A percentile compares a stretch with the other conserved stretches of the same genome.
Conservation (phyloP, 345 rosid species). For the Gossypium raimondii region DNA sequence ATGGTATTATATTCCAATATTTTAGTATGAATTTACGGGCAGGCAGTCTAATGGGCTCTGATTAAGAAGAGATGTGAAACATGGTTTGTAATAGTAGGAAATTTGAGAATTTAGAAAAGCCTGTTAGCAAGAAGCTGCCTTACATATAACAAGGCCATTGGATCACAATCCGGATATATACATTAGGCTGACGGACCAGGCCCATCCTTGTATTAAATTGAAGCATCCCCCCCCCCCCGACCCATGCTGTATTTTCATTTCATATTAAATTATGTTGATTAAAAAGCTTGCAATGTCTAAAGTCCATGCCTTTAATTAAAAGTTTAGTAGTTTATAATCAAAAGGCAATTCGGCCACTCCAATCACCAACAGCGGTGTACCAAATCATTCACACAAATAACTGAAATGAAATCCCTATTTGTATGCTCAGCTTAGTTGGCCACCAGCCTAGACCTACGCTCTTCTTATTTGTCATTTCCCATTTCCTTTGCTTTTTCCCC, state of each 20-base stretch:
- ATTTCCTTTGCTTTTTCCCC: background rate
- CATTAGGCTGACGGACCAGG: too few species aligned
- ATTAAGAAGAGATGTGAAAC: too few species aligned
- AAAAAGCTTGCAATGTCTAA: background rate
- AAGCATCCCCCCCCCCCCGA: too few species aligned
- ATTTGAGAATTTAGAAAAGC: too few species aligned
- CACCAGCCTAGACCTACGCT: background rate
- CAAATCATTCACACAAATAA: background rate
- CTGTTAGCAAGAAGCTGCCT: background rate
- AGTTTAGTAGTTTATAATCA: background rate
- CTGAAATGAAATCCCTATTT: background rate
- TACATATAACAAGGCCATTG: background rate
- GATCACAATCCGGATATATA: background rate
- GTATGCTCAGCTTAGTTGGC: background rate
- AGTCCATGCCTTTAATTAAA: background rate
- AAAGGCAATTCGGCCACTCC: too few species aligned
- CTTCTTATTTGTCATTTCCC: background rate
- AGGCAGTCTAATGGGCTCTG: too few species aligned
- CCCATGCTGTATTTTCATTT: too few species aligned
- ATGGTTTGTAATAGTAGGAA: too few species aligned
- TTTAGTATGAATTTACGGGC: too few species aligned
- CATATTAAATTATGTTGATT: too few species aligned
- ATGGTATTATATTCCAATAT: too few species aligned
- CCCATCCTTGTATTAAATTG: too few species aligned
- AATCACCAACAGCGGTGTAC: background rate